Evolutionary conservation across 768 basidiomycete genomes (phyloP).

Genomic region (Pleurotus djamor): DNA sequence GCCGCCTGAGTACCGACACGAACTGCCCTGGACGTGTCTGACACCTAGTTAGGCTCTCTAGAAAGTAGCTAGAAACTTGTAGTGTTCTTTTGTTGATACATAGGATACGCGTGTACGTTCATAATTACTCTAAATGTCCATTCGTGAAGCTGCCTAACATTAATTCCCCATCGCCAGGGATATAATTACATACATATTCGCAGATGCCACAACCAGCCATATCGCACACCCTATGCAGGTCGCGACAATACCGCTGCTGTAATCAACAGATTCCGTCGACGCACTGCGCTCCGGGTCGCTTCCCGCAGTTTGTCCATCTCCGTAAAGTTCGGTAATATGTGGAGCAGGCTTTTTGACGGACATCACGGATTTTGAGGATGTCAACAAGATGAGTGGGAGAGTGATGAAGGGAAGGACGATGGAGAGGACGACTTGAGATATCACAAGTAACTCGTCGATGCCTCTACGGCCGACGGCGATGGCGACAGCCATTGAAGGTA

Average conservation of each 20-base stretch:
- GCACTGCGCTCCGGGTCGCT: no score
- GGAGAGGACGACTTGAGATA: conserved; percentile 80
- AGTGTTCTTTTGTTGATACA: no score
- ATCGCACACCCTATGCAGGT: conserved; percentile 52
- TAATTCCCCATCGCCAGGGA: conserved; percentile 42
- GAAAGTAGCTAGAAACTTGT: no score
- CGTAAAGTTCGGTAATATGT: not conserved
- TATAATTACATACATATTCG: conserved; percentile 77
- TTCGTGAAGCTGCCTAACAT: not conserved
- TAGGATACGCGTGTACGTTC: not conserved
- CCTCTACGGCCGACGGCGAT: conserved; percentile 67
- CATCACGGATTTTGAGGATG: conserved; percentile 74
- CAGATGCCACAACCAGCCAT: conserved; percentile 64
- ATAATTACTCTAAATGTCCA: not conserved
- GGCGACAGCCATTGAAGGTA: conserved; percentile 82
- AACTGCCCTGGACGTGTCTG: no score
- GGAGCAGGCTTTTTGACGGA: conserved; percentile 44
- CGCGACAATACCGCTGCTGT: conserved; percentile 55
- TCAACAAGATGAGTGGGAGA: conserved; percentile 78
- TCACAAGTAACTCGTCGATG: conserved; percentile 78
- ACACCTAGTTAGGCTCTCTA: no score
- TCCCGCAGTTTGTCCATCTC: not conserved
- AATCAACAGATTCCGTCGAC: conserved; percentile 44
- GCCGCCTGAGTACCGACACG: no score
- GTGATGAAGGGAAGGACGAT: conserved; percentile 84